These are phyloP conservation scores for Phanerodontia chrysosporium DNA, from an alignment of 768 basidiomycete species.

Conservation along the genomic window DNA sequence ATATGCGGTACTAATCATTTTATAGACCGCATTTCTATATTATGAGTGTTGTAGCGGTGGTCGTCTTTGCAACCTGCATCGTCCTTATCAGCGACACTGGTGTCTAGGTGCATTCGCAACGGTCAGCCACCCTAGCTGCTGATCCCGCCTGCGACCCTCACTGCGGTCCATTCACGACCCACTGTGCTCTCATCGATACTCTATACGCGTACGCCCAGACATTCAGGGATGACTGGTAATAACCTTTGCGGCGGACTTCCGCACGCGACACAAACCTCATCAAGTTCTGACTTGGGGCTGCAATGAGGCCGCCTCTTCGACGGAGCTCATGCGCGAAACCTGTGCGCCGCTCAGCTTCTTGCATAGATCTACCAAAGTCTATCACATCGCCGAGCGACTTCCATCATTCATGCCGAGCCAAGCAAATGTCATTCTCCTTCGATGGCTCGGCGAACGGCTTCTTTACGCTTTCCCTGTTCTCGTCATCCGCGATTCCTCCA, in stretches of 20 bases:
- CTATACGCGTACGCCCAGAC: background rate
- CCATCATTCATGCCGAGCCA: background rate
- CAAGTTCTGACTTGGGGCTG: background rate
- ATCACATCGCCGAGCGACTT: constrained; percentile 1
- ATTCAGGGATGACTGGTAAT: background rate
- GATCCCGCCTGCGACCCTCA: background rate
- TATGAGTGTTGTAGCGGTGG: constrained; percentile 19
- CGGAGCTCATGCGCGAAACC: background rate
- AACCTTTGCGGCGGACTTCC: background rate
- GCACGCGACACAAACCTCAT: background rate
- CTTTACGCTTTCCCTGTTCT: background rate
- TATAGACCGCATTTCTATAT: constrained; percentile 26
- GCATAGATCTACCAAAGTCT: background rate
- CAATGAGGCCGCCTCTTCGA: background rate
- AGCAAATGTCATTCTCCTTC: background rate
- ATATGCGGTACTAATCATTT: constrained; percentile 1
- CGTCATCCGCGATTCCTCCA: constrained; percentile 1
- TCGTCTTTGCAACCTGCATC: constrained; percentile 25
- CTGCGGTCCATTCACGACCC: no score
- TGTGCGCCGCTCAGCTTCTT: background rate
- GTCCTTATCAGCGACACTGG: constrained; percentile 15
- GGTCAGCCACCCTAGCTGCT: background rate
- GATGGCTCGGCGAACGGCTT: background rate
- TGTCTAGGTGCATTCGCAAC: constrained; percentile 1
- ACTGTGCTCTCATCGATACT: background rate